Conservation (phyloP, 2,329 filamentous ascomycete genomes). For the Aspergillus sp. region DNA sequence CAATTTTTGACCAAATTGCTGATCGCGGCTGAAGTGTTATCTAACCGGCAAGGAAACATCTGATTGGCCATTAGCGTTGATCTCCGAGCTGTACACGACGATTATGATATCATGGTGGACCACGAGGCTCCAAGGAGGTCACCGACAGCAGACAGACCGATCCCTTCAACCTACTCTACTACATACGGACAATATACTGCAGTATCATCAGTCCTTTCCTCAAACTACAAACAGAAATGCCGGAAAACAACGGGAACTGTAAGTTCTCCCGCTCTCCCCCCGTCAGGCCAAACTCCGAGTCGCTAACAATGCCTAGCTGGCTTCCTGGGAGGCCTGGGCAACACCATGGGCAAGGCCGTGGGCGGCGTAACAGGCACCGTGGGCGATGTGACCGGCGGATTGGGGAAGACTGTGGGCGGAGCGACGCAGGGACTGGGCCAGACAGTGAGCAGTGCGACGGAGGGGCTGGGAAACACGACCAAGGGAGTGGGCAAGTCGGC, state of each 20-base stretch:
- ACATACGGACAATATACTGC: too few relatives aligned
- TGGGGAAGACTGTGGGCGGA: slow-evolving; percentile 26
- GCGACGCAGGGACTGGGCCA: slow-evolving; percentile 22
- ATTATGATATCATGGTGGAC: too few relatives aligned
- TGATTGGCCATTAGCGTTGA: too few relatives aligned
- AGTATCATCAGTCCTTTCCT: too few relatives aligned
- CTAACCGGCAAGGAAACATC: too few relatives aligned
- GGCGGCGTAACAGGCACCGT: slow-evolving; percentile 25
- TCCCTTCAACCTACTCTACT: too few relatives aligned
- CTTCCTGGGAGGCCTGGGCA: slow-evolving; percentile 18
- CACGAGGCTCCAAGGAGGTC: too few relatives aligned
- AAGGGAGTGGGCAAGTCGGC: slow-evolving; percentile 13
- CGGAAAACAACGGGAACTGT: not conserved
- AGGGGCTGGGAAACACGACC: slow-evolving; percentile 22
- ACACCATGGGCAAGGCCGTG: slow-evolving; percentile 21
- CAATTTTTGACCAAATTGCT: too few relatives aligned
- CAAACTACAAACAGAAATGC: too few relatives aligned
- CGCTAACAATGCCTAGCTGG: slow-evolving; percentile 7
- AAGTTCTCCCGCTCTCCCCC: not conserved
- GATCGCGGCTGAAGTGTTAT: too few relatives aligned
- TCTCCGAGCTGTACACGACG: too few relatives aligned
- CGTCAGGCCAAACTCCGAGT: not conserved
- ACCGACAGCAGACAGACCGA: too few relatives aligned
- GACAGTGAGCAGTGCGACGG: slow-evolving; percentile 18
- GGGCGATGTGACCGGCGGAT: slow-evolving; percentile 16